Evolutionary conservation across 306 rosid genomes (phyloP).

Genomic region (Quercus rubra): DNA sequence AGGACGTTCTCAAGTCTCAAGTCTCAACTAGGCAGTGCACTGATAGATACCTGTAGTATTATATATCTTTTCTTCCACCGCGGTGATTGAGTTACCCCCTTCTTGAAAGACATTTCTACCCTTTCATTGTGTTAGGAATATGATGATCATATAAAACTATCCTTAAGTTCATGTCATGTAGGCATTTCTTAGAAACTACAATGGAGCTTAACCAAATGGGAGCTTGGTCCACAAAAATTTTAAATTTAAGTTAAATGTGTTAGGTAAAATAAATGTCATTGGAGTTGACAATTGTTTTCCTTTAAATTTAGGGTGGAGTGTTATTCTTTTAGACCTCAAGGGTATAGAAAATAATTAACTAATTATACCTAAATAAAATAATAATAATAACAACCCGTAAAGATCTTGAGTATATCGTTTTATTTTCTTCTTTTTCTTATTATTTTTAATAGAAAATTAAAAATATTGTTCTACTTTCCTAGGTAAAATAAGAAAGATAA

Average conservation of each 20-base stretch:
- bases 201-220: no score
- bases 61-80: neutral
- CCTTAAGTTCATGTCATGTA: neutral
- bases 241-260: no score
- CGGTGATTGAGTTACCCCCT: neutral
- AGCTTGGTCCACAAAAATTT: no score
- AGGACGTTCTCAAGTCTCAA: neutral
- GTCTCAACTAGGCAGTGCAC: neutral
- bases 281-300: no score
- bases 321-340: no score
- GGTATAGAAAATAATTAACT: no score
- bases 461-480: neutral
- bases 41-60: neutral
- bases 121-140: neutral
- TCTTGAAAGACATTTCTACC: neutral
- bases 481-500: neutral
- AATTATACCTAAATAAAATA: neutral
- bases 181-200: no score
- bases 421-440: no score
- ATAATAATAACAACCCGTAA: neutral
- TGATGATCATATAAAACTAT: neutral
- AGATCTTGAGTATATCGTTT: neutral
- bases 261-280: no score
- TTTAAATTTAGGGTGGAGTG: no score
- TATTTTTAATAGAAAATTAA: no score